phyloP scores from a whole-genome alignment of 805 yeast species.

The Ogataea pini region DNA sequence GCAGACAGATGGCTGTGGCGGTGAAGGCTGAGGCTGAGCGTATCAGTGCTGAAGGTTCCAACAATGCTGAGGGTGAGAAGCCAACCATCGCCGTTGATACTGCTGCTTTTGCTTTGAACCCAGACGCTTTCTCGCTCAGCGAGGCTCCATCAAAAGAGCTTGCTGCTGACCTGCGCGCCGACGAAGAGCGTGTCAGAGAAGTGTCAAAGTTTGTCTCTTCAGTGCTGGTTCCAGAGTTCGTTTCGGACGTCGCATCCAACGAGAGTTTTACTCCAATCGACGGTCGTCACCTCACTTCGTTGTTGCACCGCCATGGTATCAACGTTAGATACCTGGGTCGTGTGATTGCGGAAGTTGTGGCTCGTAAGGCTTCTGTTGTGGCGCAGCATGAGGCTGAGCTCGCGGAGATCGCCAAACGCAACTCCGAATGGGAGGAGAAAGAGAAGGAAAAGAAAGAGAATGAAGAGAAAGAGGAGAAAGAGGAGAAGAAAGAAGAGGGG shows the following conservation, averaged over 20 bases:
- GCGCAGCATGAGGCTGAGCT: constrained; percentile 23
- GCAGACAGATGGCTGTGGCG: constrained; percentile 56
- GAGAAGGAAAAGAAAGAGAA: constrained; percentile 35
- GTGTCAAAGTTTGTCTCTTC: constrained; percentile 64
- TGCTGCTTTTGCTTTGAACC: constrained; percentile 63
- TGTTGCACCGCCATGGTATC: constrained; percentile 80
- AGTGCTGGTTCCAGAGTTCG: constrained; percentile 61
- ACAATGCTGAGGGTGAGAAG: constrained; percentile 31
- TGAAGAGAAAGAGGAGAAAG: constrained; percentile 30
- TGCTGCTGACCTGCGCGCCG: constrained; percentile 43
- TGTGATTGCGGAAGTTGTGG: constrained; percentile 40
- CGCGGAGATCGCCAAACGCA: constrained; percentile 36
- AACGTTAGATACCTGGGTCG: constrained; percentile 85
- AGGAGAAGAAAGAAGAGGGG: constrained; percentile 33
- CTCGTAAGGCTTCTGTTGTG: constrained; percentile 25
- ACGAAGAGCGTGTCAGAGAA: constrained; percentile 65
- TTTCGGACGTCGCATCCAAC: constrained; percentile 54
- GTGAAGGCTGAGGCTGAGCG: constrained; percentile 52
- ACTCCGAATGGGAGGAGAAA: constrained; percentile 22
- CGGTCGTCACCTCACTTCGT: constrained; percentile 69
- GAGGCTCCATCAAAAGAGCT: constrained; percentile 40
- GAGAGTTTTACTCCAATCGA: constrained; percentile 67
- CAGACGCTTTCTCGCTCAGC: constrained; percentile 67
- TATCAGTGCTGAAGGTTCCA: constrained; percentile 28
- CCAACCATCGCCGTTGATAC: constrained; percentile 55